Base-by-base conservation (phyloP, 2,329 filamentous ascomycete genomes). In the Nigrospora oryzae region DNA sequence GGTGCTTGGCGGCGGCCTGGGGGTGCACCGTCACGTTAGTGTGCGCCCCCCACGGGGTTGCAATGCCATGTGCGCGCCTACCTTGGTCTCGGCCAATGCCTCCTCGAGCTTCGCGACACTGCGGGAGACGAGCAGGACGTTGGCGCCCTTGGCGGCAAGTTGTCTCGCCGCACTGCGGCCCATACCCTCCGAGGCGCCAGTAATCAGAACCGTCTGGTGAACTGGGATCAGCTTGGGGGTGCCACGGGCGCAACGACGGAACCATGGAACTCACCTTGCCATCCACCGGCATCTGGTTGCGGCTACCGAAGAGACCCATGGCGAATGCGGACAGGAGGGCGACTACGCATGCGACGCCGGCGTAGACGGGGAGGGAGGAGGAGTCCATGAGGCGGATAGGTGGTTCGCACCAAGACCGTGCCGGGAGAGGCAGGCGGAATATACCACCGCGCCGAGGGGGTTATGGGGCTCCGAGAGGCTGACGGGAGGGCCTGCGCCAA, bases 151-250 rank as follows among this genome's bases (percentile, higher is more conserved):
- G 41, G 77, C 70, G 3, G 91, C 77, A 38, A 98, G 79, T 53
- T 89, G 75, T 42, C 79, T 74, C 5, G 84, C 89, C 16, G 83
- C 79, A 42, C 81, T 80, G 54, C 83, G 81, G 48, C 93, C 93
- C 84, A 96, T 88, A 46, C 93, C 93, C 60, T 96, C 87, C 0
- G 93, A 96, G 31, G 84, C 89, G 39, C 93, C 93, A 1, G 93
- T 98, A 61, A 90, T 91, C 46, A 46, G 36, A 35, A 43, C 43
- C n/a, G 46, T 46, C 46, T 48, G 36, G 33, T 2, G 23, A 28
- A 28, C 5, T 10, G 23, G 5, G 7, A 28, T 28, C 23, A 28
- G 23, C 23, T 28, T 28, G 8, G 8, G 10, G 23, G 23, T 28
- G 23, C 23, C 23, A 28, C 23, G 23, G 23, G 23, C 23, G 23